Evolutionary conservation across 306 rosid genomes (phyloP).

Genomic region (Malus orientalis): DNA sequence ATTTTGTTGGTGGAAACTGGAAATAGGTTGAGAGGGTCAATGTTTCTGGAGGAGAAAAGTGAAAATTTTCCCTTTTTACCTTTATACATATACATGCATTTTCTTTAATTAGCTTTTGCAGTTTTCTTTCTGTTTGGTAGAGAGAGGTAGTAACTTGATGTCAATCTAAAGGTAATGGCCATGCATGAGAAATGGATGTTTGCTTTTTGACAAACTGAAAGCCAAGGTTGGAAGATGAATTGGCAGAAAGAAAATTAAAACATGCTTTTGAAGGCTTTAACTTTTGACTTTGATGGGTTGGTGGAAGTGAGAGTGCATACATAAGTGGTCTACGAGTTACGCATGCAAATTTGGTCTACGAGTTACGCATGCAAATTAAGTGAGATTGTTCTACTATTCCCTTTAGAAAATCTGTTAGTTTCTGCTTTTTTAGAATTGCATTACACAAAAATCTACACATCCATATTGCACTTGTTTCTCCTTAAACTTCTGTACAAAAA

Average conservation of each 20-base stretch:
- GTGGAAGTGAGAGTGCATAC: slow-evolving; percentile 41
- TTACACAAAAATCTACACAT: neutral
- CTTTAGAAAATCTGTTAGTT: neutral
- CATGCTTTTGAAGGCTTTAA: slow-evolving; percentile 35
- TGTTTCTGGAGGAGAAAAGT: neutral
- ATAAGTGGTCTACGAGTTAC: slow-evolving; percentile 27
- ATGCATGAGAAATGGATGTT: slow-evolving; percentile 16
- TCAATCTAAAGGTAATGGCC: slow-evolving; percentile 19
- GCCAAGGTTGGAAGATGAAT: slow-evolving; percentile 20
- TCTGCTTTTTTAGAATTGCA: neutral
- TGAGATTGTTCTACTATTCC: neutral
- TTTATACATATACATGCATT: slow-evolving; percentile 1
- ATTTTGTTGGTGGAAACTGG: slow-evolving; percentile 2
- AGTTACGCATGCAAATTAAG: slow-evolving; percentile 20
- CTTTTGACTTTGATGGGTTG: slow-evolving; percentile 58
- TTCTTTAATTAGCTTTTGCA: slow-evolving; percentile 19
- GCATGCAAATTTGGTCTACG: slow-evolving; percentile 34
- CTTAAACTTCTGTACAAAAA: neutral
- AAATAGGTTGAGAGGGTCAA: neutral
- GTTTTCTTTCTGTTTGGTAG: slow-evolving; percentile 22
- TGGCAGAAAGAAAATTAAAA: slow-evolving; percentile 21
- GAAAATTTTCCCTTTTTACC: neutral
- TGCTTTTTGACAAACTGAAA: slow-evolving; percentile 31
- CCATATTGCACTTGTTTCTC: neutral
- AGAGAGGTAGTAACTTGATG: slow-evolving; percentile 25